A percentile compares a stretch with the other conserved stretches of the same genome.
phyloP scores from a whole-genome alignment of 2,329 filamentous ascomycete genomes.

The Scytalidium sp. region DNA sequence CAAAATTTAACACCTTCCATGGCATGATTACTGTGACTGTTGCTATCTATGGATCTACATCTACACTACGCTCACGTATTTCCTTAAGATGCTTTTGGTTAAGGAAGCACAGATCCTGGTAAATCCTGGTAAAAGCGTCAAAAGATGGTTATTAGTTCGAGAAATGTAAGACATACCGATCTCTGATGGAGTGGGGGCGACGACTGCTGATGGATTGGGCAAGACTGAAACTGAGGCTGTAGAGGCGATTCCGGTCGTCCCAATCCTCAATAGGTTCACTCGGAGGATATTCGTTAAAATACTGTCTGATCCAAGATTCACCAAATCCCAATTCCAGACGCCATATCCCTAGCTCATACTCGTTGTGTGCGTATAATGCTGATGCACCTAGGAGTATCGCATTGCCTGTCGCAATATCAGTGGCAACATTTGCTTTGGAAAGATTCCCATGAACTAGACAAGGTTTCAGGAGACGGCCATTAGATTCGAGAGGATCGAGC shows the following conservation, averaged over 20 bases:
- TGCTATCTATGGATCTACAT: too few species aligned
- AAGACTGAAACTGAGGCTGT: constrained; percentile 6
- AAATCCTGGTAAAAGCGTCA: too few species aligned
- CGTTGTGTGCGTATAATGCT: constrained; percentile 13
- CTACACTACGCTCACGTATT: too few species aligned
- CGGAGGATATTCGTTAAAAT: neutral
- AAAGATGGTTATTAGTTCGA: too few species aligned
- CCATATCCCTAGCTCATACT: constrained; percentile 14
- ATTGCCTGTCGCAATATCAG: constrained; percentile 8
- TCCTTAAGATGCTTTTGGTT: too few species aligned
- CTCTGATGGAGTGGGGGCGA: too few species aligned
- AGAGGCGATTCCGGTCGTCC: constrained; percentile 8
- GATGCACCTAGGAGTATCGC: constrained; percentile 9
- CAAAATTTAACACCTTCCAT: too few species aligned
- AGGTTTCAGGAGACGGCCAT: constrained; percentile 10
- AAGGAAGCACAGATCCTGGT: too few species aligned
- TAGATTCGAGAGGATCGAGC: constrained; percentile 5
- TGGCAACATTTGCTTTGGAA: constrained; percentile 12
- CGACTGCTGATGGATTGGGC: too few species aligned
- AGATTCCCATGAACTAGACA: constrained; percentile 13
- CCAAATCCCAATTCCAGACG: constrained; percentile 1
- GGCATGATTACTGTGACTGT: too few species aligned
- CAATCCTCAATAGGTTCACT: constrained; percentile 2
- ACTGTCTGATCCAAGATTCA: constrained; percentile 1
- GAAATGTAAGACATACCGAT: too few species aligned